Conservation (phyloP, 495 filamentous ascomycete genomes). For the Neurospora sp. region DNA sequence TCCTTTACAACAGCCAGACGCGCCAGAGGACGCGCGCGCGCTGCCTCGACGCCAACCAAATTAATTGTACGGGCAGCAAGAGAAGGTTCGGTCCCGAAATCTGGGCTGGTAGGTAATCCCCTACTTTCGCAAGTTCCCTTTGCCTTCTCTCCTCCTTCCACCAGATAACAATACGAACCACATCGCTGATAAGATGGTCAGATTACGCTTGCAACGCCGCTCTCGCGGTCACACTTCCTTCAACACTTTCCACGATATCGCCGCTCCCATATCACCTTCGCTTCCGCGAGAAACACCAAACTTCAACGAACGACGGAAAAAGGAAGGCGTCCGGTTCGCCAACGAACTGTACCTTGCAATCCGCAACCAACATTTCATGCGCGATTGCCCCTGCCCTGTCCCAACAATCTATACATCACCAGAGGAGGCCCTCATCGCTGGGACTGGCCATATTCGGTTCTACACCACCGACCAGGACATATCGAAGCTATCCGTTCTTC, state of each 20-base stretch:
- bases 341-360: slow-evolving; percentile 14
- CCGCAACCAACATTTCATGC: slow-evolving; percentile 19
- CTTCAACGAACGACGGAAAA: too few relatives aligned
- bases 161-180: not conserved
- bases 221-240: not conserved
- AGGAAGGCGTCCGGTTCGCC: slow-evolving; percentile 14
- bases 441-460: slow-evolving; percentile 21
- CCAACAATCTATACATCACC: slow-evolving; percentile 14
- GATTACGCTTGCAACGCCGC: not conserved
- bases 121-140: not conserved
- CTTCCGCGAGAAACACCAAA: too few relatives aligned
- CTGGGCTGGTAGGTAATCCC: not conserved
- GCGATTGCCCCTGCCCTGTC: slow-evolving; percentile 12
- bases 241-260: too few relatives aligned
- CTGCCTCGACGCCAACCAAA: not conserved
- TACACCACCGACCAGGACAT: slow-evolving; percentile 4
- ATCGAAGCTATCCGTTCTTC: slow-evolving; percentile 14
- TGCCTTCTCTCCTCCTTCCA: not conserved
- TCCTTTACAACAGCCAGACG: not conserved
- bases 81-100: not conserved
- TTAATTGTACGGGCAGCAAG: not conserved
- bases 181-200: not conserved
- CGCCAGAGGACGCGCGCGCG: not conserved
- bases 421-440: slow-evolving; percentile 10
- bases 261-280: too few relatives aligned